Percentiles rank a stretch among this genome's conserved stretches.
Conservation (phyloP, 768 basidiomycete genomes). For the Tephrocybe sp. region DNA sequence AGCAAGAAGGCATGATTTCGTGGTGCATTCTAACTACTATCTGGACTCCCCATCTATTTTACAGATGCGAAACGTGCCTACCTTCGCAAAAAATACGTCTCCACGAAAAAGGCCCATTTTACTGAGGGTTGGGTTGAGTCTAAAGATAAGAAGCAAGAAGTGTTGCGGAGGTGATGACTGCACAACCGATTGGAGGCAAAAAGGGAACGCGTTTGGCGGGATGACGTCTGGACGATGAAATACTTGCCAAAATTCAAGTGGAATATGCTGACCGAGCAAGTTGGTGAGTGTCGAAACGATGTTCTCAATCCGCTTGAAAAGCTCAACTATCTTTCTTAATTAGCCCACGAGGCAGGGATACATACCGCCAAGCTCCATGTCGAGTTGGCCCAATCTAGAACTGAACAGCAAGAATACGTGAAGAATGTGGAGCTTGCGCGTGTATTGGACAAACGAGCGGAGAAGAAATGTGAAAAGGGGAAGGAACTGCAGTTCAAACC, state of each 20-base stretch:
- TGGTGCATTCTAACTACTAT: neutral
- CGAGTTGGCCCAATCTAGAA: constrained; percentile 83
- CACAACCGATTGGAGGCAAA: constrained; percentile 92
- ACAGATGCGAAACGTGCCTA: constrained; percentile 88
- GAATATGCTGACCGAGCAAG: constrained; percentile 98
- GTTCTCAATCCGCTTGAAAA: neutral
- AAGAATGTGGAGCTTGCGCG: constrained; percentile 92
- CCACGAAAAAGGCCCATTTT: constrained; percentile 85
- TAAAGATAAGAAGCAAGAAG: constrained; percentile 90
- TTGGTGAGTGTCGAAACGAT: constrained; percentile 61
- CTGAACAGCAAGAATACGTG: constrained; percentile 92
- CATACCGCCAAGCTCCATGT: constrained; percentile 88
- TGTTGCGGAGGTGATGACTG: constrained; percentile 94
- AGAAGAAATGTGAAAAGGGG: constrained; percentile 60
- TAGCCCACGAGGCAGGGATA: constrained; percentile 91
- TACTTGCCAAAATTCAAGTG: constrained; percentile 98
- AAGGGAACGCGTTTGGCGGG: constrained; percentile 88
- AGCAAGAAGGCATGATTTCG: constrained; percentile 74
- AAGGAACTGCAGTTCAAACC: constrained; percentile 47
- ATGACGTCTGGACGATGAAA: constrained; percentile 99
- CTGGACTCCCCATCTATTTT: neutral
- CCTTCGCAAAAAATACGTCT: constrained; percentile 74
- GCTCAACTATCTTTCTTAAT: neutral
- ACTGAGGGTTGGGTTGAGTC: constrained; percentile 99
- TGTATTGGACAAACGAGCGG: constrained; percentile 78